phyloP scores from a whole-genome alignment of 495 filamentous ascomycete species.

The Xylaria scruposa region DNA sequence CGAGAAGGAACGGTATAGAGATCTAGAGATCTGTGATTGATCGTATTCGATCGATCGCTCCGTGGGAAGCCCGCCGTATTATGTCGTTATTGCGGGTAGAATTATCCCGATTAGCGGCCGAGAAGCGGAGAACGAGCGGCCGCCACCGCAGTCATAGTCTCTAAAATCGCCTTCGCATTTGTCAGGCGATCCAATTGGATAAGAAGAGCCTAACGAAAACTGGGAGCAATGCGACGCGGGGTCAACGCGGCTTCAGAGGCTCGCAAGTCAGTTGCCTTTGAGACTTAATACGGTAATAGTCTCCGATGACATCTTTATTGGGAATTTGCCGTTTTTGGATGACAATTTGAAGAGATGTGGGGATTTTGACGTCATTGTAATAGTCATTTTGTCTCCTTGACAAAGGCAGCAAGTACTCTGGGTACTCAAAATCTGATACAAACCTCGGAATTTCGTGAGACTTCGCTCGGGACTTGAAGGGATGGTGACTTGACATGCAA shows the following conservation, averaged over 20 bases:
- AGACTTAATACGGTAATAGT: background rate
- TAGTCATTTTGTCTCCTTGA: background rate
- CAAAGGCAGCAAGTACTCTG: too few species aligned
- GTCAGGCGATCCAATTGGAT: background rate
- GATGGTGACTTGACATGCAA: background rate
- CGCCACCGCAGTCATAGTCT: background rate
- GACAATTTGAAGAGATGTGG: background rate
- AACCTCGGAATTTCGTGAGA: too few species aligned
- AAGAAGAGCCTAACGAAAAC: background rate
- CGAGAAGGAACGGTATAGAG: background rate
- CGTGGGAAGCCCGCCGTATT: background rate
- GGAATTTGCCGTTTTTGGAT: background rate
- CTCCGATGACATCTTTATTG: background rate
- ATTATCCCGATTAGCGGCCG: background rate
- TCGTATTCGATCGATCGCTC: background rate
- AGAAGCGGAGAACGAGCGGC: slow-evolving; percentile 4
- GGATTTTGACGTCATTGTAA: background rate
- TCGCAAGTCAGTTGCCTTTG: background rate
- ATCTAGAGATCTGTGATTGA: background rate
- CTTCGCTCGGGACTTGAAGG: too few species aligned
- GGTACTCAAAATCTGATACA: too few species aligned
- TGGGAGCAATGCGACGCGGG: background rate
- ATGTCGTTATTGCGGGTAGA: background rate
- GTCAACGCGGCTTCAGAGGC: background rate
- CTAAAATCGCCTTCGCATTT: background rate